phyloP scores from a whole-genome alignment of 805 yeast genomes.

The Yamadazyma nakazawae region DNA sequence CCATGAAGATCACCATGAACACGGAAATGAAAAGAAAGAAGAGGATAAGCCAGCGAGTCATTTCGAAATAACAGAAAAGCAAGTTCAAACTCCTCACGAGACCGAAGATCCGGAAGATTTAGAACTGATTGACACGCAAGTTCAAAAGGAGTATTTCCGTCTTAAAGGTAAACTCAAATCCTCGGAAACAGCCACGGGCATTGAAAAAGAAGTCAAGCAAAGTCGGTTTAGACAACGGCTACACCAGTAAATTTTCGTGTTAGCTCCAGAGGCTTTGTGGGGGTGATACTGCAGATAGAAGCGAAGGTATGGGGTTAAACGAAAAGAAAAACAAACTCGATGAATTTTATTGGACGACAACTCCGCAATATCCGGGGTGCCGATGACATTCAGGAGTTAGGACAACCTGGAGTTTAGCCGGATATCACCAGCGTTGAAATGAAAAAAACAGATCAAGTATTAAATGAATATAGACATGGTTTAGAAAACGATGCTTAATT shows the following conservation, averaged over 20 bases:
- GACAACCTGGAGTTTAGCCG: background rate
- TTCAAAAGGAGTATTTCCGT: conserved; percentile 39
- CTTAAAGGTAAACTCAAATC: conserved; percentile 10
- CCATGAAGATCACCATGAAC: conserved; percentile 7
- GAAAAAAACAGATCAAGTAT: no score
- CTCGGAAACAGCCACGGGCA: background rate
- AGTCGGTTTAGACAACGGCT: conserved; percentile 14
- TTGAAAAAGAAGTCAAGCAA: conserved; percentile 1
- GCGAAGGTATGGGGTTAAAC: conserved; percentile 1
- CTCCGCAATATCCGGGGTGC: conserved; percentile 9
- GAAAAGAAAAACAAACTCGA: background rate
- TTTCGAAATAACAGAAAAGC: conserved; percentile 16
- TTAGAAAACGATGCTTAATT: background rate
- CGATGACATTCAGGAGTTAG: background rate
- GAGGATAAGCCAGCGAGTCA: background rate
- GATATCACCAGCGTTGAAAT: background rate
- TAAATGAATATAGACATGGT: no score
- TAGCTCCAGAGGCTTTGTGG: background rate
- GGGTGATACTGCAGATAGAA: conserved; percentile 1
- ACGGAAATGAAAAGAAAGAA: conserved; percentile 1
- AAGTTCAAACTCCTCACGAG: conserved; percentile 19
- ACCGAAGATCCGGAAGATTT: conserved; percentile 12
- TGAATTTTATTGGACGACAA: conserved; percentile 6
- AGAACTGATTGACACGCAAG: conserved; percentile 42
- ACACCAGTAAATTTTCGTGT: background rate